A percentile compares a stretch with the other conserved stretches of the same genome.
Evolutionary conservation across 345 rosid species (phyloP).

Genomic region (Schrenkiella parvula): DNA sequence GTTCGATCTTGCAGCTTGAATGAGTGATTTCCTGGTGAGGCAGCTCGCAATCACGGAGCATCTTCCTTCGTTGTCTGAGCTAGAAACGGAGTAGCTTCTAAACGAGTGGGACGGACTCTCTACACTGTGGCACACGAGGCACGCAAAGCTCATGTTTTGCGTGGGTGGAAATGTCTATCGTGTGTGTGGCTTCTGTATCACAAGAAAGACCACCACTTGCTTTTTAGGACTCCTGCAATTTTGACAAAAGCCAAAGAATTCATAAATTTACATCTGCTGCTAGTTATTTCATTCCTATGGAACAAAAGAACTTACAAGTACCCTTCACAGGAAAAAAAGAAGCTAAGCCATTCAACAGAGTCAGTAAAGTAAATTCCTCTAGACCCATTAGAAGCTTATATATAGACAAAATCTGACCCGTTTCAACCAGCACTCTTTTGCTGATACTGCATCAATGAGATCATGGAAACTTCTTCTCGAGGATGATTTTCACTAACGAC

Average conservation of each 20-base stretch:
- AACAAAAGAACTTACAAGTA: not conserved
- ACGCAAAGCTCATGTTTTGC: slow-evolving; percentile 71
- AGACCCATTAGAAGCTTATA: not conserved
- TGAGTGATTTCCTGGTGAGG: slow-evolving; percentile 55
- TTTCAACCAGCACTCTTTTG: not conserved
- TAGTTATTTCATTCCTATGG: not conserved
- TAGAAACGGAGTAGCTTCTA: slow-evolving; percentile 89
- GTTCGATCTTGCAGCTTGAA: slow-evolving; percentile 56
- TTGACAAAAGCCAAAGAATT: not conserved
- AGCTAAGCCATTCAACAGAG: not conserved
- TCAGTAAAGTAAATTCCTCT: not conserved
- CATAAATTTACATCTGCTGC: not conserved
- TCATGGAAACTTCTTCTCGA: not conserved
- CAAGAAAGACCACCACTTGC: not conserved
- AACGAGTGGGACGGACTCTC: slow-evolving; percentile 95
- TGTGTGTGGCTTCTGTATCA: not conserved
- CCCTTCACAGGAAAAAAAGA: not conserved
- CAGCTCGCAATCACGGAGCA: slow-evolving; percentile 75
- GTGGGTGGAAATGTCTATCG: not conserved
- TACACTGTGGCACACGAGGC: slow-evolving; percentile 82
- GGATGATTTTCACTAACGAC: not conserved
- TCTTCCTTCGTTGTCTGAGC: slow-evolving; percentile 87
- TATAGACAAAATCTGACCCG: not conserved
- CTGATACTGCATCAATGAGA: not conserved
- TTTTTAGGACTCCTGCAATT: slow-evolving; percentile 9